These are phyloP conservation scores for Coemansia sp. DNA, from an alignment of 371 early-diverging fungal species.

Conservation along the genomic window DNA sequence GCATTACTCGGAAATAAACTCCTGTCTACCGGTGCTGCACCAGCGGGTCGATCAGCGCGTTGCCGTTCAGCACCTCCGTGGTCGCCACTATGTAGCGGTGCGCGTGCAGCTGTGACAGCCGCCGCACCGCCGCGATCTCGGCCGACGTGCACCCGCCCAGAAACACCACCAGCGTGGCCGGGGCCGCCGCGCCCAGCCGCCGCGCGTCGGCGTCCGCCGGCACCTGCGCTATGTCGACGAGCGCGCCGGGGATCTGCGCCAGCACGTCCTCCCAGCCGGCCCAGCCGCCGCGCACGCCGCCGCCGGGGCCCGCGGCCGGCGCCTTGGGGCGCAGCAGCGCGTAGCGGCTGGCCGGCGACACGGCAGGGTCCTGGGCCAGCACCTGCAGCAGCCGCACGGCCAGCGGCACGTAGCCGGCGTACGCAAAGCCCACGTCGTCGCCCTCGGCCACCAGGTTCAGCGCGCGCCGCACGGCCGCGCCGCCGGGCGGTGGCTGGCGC, in stretches of 20 bases:
- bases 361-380: conserved; percentile 57
- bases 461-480: conserved; percentile 60
- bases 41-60: conserved; percentile 61
- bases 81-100: conserved; percentile 85
- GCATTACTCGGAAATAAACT: too few relatives aligned
- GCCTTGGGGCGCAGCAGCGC: conserved; percentile 40
- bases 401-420: conserved; percentile 92
- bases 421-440: conserved; percentile 88
- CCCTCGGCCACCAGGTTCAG: conserved; percentile 80
- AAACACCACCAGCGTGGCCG: conserved; percentile 83
- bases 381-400: conserved; percentile 86
- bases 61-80: conserved; percentile 84
- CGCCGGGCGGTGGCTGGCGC: conserved; percentile 21
- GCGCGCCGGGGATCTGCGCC: conserved; percentile 70
- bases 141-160: conserved; percentile 95
- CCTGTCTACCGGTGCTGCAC: conserved; percentile 17
- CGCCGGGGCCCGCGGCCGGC: conserved; percentile 23
- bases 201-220: conserved; percentile 44
- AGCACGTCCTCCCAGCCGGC: conserved; percentile 83
- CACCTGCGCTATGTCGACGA: conserved; percentile 74
- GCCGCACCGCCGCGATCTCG: conserved; percentile 85
- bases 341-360: conserved; percentile 40
- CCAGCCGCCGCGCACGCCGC: conserved; percentile 68
- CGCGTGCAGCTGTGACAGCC: conserved; percentile 70
- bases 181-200: conserved; percentile 58